A percentile compares a stretch with the other conserved stretches of the same genome.
Conservation (phyloP, 169 alveolate genomes). For the Perkinsus marinus region DNA sequence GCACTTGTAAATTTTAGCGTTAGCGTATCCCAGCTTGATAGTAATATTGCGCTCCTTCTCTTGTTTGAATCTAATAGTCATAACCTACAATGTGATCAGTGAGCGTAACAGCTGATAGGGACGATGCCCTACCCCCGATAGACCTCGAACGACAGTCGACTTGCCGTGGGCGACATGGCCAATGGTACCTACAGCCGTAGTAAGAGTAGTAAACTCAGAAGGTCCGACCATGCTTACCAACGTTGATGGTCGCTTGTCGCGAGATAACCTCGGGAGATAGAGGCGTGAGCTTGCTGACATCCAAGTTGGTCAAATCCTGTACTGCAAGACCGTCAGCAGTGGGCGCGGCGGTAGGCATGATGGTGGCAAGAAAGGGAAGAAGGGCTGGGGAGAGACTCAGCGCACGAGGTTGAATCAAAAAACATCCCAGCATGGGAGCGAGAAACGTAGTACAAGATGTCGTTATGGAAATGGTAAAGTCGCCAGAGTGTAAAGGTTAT, state of each 20-base stretch:
- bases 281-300: conserved; percentile 80
- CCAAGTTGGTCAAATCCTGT: conserved; percentile 60
- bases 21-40: conserved; percentile 71
- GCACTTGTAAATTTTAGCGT: conserved; percentile 95
- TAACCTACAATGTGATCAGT: neutral
- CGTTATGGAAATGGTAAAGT: neutral
- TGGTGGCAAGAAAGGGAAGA: neutral
- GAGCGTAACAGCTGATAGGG: neutral
- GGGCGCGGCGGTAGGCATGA: neutral
- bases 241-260: conserved; percentile 94
- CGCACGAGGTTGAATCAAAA: too few relatives aligned
- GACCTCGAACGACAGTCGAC: conserved; percentile 93
- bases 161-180: conserved; percentile 99
- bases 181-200: conserved; percentile 74
- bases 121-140: conserved; percentile 77
- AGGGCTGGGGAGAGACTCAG: neutral
- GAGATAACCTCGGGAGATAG: conserved; percentile 95
- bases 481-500: neutral
- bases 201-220: neutral
- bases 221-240: conserved; percentile 17
- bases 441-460: neutral
- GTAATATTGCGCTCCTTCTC: neutral
- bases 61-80: conserved; percentile 81
- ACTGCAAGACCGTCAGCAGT: conserved; percentile 19
- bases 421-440: too few relatives aligned